A percentile compares a stretch with the other conserved stretches of the same genome.
Evolutionary conservation across 2,329 filamentous ascomycete genomes (phyloP).

Genomic region (Trichoderma atroviride): DNA sequence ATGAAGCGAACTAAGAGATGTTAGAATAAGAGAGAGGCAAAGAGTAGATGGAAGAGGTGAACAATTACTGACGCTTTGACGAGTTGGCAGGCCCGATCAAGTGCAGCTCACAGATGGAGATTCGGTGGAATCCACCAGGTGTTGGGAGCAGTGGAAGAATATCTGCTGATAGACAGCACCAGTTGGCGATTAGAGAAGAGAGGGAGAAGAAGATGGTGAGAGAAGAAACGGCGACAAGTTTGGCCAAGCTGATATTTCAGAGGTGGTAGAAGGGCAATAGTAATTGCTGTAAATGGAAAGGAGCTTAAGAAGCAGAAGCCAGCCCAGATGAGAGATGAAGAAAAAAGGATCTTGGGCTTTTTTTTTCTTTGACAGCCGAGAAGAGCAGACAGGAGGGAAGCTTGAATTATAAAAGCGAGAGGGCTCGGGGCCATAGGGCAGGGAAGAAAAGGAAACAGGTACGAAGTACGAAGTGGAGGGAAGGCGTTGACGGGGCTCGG

Average conservation of each 20-base stretch:
- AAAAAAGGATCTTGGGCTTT: background rate
- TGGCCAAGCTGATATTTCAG: background rate
- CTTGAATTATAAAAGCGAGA: conserved; percentile 23
- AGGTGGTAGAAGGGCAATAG: conserved; percentile 2
- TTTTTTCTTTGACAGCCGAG: conserved; percentile 6
- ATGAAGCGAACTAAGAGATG: background rate
- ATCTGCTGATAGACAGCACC: background rate
- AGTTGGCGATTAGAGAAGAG: background rate
- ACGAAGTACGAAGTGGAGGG: background rate
- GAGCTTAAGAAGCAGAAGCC: conserved; percentile 14
- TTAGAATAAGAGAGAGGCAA: background rate
- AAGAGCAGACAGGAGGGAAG: conserved; percentile 15
- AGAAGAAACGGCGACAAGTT: background rate
- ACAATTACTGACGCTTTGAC: conserved; percentile 1
- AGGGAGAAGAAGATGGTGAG: background rate
- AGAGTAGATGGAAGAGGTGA: background rate
- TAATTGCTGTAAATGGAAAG: conserved; percentile 8
- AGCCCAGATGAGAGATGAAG: conserved; percentile 2
- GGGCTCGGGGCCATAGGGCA: conserved; percentile 1
- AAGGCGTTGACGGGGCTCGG: conserved; percentile 12
- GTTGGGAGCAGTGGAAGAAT: background rate
- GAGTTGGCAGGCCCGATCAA: background rate
- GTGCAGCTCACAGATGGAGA: background rate
- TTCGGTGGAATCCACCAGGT: background rate
- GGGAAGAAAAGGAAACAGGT: background rate